A percentile compares a stretch with the other conserved stretches of the same genome.
Evolutionary conservation across 352 stramenopile species (phyloP).

Genomic region (Elongisporangium undulatum): DNA sequence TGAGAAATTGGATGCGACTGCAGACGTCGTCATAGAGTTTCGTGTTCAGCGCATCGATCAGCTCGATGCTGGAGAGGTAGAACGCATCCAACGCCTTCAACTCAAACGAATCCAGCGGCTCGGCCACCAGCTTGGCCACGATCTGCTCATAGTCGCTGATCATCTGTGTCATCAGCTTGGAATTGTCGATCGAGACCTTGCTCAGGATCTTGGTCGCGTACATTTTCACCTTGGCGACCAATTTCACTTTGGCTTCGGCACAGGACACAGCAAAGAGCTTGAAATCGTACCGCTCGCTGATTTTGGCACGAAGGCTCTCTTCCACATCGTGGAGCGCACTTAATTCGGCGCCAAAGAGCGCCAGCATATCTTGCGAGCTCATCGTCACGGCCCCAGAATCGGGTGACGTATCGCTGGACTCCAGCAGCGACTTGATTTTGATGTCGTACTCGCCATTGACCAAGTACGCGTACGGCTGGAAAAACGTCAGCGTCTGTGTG

Average conservation of each 20-base stretch:
- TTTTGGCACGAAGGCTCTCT: slow-evolving; percentile 28
- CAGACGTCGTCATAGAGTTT: slow-evolving; percentile 80
- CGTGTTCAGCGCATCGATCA: slow-evolving; percentile 64
- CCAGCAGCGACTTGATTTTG: slow-evolving; percentile 49
- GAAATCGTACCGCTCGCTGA: slow-evolving; percentile 89
- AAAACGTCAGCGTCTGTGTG: slow-evolving; percentile 57
- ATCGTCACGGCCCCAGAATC: slow-evolving; percentile 4
- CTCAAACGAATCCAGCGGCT: slow-evolving; percentile 88
- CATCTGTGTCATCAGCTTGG: slow-evolving; percentile 82
- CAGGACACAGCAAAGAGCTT: slow-evolving; percentile 88
- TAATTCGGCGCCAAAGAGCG: slow-evolving; percentile 46
- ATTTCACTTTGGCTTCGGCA: slow-evolving; percentile 82
- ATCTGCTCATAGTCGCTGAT: slow-evolving; percentile 87
- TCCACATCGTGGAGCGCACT: slow-evolving; percentile 45
- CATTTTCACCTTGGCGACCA: slow-evolving; percentile 69
- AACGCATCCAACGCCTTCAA: slow-evolving; percentile 88
- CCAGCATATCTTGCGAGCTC: slow-evolving; percentile 40
- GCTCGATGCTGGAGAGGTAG: slow-evolving; percentile 65
- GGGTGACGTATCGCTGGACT: slow-evolving; percentile 15
- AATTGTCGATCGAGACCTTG: slow-evolving; percentile 85
- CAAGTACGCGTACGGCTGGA: slow-evolving; percentile 71
- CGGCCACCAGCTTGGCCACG: slow-evolving; percentile 78
- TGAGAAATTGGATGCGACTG: slow-evolving; percentile 81
- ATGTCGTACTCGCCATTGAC: slow-evolving; percentile 78
- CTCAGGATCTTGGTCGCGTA: slow-evolving; percentile 67